Percentiles rank a stretch among this genome's conserved stretches.
phyloP scores from a whole-genome alignment of 805 yeast genomes.

The Debaryomyces hansenii region DNA sequence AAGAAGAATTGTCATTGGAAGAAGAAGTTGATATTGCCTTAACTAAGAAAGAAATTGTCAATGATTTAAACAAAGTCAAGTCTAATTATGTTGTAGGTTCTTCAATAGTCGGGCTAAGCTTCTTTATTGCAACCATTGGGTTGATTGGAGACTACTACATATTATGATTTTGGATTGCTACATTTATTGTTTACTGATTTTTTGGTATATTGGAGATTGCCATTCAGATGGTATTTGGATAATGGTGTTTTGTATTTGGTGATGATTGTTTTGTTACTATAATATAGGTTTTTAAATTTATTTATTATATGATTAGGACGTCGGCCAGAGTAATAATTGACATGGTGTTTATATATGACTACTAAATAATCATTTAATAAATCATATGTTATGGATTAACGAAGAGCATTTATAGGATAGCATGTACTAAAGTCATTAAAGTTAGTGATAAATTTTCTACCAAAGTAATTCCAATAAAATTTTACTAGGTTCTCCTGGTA shows the following conservation, averaged over 20 bases:
- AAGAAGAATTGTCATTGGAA: slow-evolving; percentile 37
- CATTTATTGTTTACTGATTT: neutral
- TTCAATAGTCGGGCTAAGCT: slow-evolving; percentile 44
- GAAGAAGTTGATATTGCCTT: slow-evolving; percentile 45
- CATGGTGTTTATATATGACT: too few relatives aligned
- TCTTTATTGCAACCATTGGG: slow-evolving; percentile 53
- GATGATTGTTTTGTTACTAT: neutral
- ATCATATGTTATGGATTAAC: too few relatives aligned
- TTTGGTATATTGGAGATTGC: slow-evolving; percentile 1
- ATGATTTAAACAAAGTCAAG: slow-evolving; percentile 31
- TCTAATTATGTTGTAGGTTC: slow-evolving; percentile 41
- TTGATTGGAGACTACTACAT: slow-evolving; percentile 51
- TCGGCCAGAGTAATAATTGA: too few relatives aligned
- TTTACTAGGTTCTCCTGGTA: too few relatives aligned
- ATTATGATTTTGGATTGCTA: slow-evolving; percentile 10
- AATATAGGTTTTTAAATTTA: neutral
- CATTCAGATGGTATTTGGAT: neutral
- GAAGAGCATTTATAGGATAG: too few relatives aligned
- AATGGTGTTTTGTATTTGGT: neutral
- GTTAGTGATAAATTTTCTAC: too few relatives aligned
- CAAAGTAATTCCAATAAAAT: too few relatives aligned
- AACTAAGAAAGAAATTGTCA: slow-evolving; percentile 30
- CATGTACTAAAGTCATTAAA: too few relatives aligned
- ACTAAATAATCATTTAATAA: too few relatives aligned
- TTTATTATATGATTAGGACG: neutral